These are phyloP conservation scores for Trametes cingulata DNA, from an alignment of 768 basidiomycete species.

Conservation along the genomic window DNA sequence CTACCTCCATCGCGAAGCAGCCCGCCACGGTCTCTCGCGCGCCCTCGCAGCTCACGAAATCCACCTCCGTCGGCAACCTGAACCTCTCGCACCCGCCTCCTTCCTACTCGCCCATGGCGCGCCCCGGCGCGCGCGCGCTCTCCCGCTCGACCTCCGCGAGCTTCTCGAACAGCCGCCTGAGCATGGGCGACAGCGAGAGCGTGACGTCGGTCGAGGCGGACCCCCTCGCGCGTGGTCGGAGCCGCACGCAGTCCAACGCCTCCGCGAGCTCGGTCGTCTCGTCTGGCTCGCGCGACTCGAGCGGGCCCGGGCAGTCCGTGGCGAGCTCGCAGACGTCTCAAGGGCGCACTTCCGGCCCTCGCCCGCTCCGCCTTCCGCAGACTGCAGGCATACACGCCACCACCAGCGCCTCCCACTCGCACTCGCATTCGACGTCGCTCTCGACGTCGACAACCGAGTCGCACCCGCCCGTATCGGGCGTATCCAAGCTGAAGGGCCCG, in stretches of 20 bases:
- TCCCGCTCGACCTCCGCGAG: slow-evolving; percentile 15
- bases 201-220: slow-evolving; percentile 7
- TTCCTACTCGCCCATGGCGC: slow-evolving; percentile 9
- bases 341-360: slow-evolving; percentile 15
- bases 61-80: slow-evolving; percentile 11
- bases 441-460: slow-evolving; percentile 12
- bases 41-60: slow-evolving; percentile 12
- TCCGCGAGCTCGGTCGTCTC: slow-evolving; percentile 16
- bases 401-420: neutral
- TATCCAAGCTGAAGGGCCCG: neutral
- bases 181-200: slow-evolving; percentile 9
- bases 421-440: slow-evolving; percentile 1
- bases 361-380: slow-evolving; percentile 30
- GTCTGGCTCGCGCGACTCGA: slow-evolving; percentile 17
- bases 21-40: slow-evolving; percentile 13
- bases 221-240: neutral
- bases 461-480: slow-evolving; percentile 2
- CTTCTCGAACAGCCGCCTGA: slow-evolving; percentile 13
- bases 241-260: slow-evolving; percentile 18
- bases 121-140: slow-evolving; percentile 9
- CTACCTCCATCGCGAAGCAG: slow-evolving; percentile 31
- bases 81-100: slow-evolving; percentile 11
- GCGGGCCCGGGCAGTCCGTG: slow-evolving; percentile 13
- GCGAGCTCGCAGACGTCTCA: slow-evolving; percentile 14
- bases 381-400: slow-evolving; percentile 9